A percentile compares a stretch with the other conserved stretches of the same genome.
These are phyloP conservation scores for Penicillium psychrofluorescens DNA, from an alignment of 495 filamentous ascomycete genomes.

Conservation along the genomic window DNA sequence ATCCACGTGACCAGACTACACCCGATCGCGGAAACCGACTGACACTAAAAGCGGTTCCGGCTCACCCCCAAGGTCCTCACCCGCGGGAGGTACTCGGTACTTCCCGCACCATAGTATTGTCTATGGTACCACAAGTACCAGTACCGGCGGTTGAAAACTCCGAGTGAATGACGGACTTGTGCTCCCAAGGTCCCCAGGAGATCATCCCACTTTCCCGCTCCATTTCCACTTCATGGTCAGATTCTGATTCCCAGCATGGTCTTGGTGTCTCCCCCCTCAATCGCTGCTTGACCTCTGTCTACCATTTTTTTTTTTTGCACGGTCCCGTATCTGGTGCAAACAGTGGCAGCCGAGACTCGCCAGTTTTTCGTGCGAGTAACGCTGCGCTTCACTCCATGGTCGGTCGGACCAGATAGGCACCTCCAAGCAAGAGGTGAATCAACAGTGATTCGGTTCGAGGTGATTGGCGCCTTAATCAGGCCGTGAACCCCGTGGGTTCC, in stretches of 20 bases:
- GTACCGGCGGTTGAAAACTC: slow-evolving; percentile 3
- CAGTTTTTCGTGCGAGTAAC: too few relatives aligned
- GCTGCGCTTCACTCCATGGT: neutral
- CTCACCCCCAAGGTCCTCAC: slow-evolving; percentile 36
- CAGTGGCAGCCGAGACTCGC: too few relatives aligned
- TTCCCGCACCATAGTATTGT: neutral
- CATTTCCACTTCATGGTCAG: neutral
- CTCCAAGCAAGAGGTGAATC: too few relatives aligned
- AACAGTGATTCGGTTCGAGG: too few relatives aligned
- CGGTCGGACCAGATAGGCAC: neutral
- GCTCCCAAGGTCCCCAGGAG: slow-evolving; percentile 20
- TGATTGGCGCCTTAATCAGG: too few relatives aligned
- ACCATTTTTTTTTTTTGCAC: too few relatives aligned
- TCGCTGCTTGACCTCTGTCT: neutral
- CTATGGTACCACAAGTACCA: slow-evolving; percentile 4
- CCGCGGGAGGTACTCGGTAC: slow-evolving; percentile 12
- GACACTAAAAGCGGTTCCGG: too few relatives aligned
- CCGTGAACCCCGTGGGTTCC: neutral
- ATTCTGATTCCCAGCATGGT: slow-evolving; percentile 9
- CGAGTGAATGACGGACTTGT: slow-evolving; percentile 11
- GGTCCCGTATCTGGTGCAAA: too few relatives aligned
- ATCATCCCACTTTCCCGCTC: too few relatives aligned
- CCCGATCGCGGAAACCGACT: too few relatives aligned
- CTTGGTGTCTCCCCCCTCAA: neutral
- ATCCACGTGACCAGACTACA: slow-evolving; percentile 10